Conservation (phyloP, 768 basidiomycete genomes). For the Dacryopinax primogenitus region DNA sequence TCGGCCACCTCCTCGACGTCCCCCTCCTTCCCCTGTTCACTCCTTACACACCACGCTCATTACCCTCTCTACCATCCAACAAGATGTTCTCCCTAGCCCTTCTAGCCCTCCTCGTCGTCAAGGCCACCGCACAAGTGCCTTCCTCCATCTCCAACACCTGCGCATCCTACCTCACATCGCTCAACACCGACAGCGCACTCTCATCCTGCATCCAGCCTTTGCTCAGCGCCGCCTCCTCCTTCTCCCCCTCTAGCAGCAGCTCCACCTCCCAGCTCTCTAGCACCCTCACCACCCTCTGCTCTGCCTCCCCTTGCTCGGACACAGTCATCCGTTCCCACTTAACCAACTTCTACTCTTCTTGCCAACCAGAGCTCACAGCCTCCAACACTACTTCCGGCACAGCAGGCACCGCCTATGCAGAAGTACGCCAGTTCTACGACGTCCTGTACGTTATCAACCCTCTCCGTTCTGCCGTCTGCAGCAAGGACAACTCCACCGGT, state of each 20-base stretch:
- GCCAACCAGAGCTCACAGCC: conserved; percentile 53
- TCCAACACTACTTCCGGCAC: conserved; percentile 24
- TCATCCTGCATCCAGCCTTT: conserved; percentile 30
- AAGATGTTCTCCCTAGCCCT: background rate
- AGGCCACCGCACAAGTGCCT: background rate
- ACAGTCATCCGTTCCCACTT: conserved; percentile 49
- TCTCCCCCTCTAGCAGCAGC: conserved; percentile 30
- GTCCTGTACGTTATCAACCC: conserved; percentile 60
- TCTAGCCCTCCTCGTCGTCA: background rate
- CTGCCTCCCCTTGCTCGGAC: conserved; percentile 28
- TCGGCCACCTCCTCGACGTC: background rate
- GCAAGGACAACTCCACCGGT: conserved; percentile 53
- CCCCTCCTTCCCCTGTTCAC: background rate
- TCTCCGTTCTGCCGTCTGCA: conserved; percentile 53
- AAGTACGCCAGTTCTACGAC: conserved; percentile 63
- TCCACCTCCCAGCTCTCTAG: conserved; percentile 32
- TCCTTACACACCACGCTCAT: background rate
- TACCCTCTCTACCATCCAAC: background rate
- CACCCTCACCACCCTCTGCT: conserved; percentile 42
- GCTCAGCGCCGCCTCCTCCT: conserved; percentile 41
- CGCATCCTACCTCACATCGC: conserved; percentile 44
- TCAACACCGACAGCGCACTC: conserved; percentile 48
- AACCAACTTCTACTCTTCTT: conserved; percentile 54
- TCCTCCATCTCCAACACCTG: conserved; percentile 21
- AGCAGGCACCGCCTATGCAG: conserved; percentile 26